Base-by-base conservation (phyloP, 2,329 filamentous ascomycete species). In the Pseudogymnoascus destructans region DNA sequence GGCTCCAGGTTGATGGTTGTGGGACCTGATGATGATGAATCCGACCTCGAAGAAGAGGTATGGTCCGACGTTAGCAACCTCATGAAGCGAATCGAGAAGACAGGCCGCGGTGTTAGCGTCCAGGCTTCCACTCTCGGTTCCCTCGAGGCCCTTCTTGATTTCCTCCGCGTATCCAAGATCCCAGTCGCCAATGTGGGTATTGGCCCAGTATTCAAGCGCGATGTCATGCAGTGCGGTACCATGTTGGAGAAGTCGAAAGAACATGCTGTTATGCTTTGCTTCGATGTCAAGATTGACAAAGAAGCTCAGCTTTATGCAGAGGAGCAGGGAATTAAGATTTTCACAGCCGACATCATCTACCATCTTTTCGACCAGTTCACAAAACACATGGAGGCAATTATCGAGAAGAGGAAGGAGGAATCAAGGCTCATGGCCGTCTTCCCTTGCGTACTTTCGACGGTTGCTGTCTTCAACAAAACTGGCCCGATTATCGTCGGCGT, bases 231-330 rank as follows among this genome's bases (percentile, higher is more conserved):
- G 83, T 80, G 89, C 76, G 91, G 89, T 68, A 87, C 89, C 65
- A 98, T 98, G 93, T 72, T 97, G 68, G 93, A 98, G 74, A 97
- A 96, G 76, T 81, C 85, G 13, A 89, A 89, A 64, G 91, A 98
- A 70, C 95, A 85, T 66, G 93, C 93, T n/a, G 89, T 97, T 70
- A 98, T 98, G 93, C 84, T 98, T 56, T 97, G 93, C 72, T 98
- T 98, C 79, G 95, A 98, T 71, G 93, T 98, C 74, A 97, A 96
- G 77, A 89, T 98, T 13, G 93, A 98, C 75, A 97, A 95, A 73
- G 93, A 98, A 70, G 93, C 93, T 0, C 84, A 86, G 64, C 79
- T 81, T 8, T 95, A 97, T 67, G 93, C 93, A 9, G 89, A 96
- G 15, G 90, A 97, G 59, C 84, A 95, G 62, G 90, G 90, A 57